Evolutionary conservation across 768 basidiomycete species (phyloP).

Genomic region (Tylopilus plumbeoviolaceoides): DNA sequence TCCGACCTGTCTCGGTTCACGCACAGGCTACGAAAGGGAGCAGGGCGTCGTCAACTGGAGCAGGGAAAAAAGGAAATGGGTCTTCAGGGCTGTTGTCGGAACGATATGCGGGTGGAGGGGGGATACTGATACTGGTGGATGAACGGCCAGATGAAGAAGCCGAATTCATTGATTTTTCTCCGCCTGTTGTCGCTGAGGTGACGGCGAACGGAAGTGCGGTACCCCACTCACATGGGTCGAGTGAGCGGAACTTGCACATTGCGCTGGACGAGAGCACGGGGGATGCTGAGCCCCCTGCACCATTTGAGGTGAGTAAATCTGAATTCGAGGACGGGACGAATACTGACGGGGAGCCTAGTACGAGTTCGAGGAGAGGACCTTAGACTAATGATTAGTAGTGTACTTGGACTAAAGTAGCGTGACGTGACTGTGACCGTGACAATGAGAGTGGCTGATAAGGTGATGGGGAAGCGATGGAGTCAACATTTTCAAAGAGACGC

Average conservation of each 20-base stretch:
- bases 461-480: not conserved
- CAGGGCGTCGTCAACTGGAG: constrained; percentile 26
- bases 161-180: constrained; percentile 67
- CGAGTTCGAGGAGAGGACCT: constrained; percentile 53
- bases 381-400: constrained; percentile 36
- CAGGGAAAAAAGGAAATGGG: constrained; percentile 30
- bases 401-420: constrained; percentile 2
- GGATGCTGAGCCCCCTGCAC: constrained; percentile 70
- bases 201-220: constrained; percentile 30
- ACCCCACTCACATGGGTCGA: constrained; percentile 20
- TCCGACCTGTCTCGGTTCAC: constrained; percentile 66
- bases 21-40: constrained; percentile 32
- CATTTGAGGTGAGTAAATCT: constrained; percentile 70
- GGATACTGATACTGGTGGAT: constrained; percentile 83
- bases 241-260: constrained; percentile 46
- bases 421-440: constrained; percentile 24
- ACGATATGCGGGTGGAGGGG: constrained; percentile 75
- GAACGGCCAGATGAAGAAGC: constrained; percentile 62
- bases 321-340: not conserved
- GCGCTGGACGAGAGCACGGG: constrained; percentile 66
- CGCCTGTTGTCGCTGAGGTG: constrained; percentile 28
- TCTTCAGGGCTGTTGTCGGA: constrained; percentile 42
- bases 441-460: constrained; percentile 23
- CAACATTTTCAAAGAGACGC: constrained; percentile 15
- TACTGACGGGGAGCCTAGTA: constrained; percentile 48